Base-by-base conservation (phyloP, 169 alveolate species). In the Plasmodium chabaudi region DNA sequence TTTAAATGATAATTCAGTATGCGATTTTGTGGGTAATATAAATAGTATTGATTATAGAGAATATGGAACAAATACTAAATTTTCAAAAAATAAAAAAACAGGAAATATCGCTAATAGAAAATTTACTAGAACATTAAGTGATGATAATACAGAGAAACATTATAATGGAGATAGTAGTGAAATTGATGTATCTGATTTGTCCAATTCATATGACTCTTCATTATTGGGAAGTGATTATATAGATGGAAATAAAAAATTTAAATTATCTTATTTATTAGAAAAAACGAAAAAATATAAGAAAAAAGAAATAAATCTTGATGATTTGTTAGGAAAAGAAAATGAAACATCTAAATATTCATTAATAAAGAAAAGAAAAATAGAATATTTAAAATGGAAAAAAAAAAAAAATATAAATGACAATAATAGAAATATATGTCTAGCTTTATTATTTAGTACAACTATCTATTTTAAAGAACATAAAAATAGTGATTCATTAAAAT, bases 381-480 rank as follows among this genome's bases (percentile, higher is more conserved):
- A 56, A 51, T 72, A 72, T 25, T 39, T 13, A 13, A 72, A 39
- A 27, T 72, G 87, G 87, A 56, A 51, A 57, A 77, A 77, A 51
- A 77, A 57, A 46, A 65, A 64, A 64, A 61, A 63, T 12, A 63
- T 77, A 9, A 61, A 44, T 49, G 88, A 77, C n/a, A 77, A 49
- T 39, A 77, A 77, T 39, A 77, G 88, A 56, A 77, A 77, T 27
- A 65, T 77, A n/a, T 77, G 88, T 12, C 57, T 77, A 46, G 53
- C 88, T 42, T 10, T 77, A 12, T 63, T 77, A 47, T 77, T 77
- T 27, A 77, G 88, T 19, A 55, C 57, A 56, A 53, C 63, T 59
- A 63, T 57, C 9, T 25, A 77, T 77, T 65, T 39, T 68, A 77
- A 47, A 69, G 88, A 77, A 44, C 68, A 64, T 34, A 21, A 64